phyloP scores from a whole-genome alignment of 345 rosid species.

The Carallia pectinifolia region DNA sequence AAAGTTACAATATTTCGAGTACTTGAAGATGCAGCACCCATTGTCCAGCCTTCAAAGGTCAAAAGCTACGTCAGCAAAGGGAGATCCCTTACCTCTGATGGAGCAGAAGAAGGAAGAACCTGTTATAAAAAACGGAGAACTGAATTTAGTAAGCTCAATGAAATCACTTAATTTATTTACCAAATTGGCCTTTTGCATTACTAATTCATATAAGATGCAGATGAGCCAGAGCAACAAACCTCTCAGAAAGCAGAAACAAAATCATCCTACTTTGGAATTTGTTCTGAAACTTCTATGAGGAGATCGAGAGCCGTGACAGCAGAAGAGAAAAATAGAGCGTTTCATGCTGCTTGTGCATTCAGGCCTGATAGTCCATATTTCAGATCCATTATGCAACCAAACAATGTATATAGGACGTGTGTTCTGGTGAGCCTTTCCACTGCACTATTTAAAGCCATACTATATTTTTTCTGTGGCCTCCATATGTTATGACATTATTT shows the following conservation, averaged over 20 bases:
- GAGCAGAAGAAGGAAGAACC: conserved; percentile 4
- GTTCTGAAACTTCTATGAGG: conserved; percentile 19
- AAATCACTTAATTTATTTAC: conserved; percentile 9
- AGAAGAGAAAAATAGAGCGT: conserved; percentile 29
- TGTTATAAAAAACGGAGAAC: conserved; percentile 18
- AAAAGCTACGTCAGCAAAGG: conserved; percentile 1
- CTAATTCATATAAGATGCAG: conserved; percentile 7
- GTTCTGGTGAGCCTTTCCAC: conserved; percentile 32
- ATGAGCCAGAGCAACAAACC: conserved; percentile 7
- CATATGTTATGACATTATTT: neutral
- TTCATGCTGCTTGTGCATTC: conserved; percentile 34
- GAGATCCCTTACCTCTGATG: conserved; percentile 3
- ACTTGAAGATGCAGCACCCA: conserved; percentile 22
- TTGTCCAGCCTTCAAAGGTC: neutral
- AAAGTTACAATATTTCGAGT: conserved; percentile 54
- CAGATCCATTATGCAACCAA: conserved; percentile 34
- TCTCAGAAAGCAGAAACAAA: conserved; percentile 6
- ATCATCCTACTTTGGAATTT: neutral
- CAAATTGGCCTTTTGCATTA: conserved; percentile 1
- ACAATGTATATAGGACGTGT: conserved; percentile 30
- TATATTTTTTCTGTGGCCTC: neutral
- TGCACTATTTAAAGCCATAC: neutral
- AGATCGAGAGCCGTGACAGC: conserved; percentile 27
- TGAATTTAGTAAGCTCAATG: conserved; percentile 21
- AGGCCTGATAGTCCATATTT: conserved; percentile 36